Base-by-base conservation (phyloP, 2,329 filamentous ascomycete species). In the Diplodia intermedia region DNA sequence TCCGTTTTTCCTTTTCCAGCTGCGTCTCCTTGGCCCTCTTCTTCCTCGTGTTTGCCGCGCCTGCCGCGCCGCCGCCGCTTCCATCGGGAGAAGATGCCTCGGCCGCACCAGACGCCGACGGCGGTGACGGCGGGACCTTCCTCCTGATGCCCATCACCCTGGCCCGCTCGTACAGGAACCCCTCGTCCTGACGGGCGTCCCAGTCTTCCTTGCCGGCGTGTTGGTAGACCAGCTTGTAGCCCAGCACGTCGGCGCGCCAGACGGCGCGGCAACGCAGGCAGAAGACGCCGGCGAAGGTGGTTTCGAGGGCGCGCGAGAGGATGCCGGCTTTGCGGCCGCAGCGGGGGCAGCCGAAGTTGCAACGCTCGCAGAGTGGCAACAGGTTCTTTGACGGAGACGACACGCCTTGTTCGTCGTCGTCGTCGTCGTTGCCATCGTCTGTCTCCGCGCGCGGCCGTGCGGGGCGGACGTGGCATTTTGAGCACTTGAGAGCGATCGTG, bases 341-440 rank as follows among this genome's bases (percentile, higher is more conserved):
- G 0, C 81, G 74, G 60, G 82, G 79, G 70, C 82, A 83, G 0
- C 74, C 69, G 67, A 83, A 83, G 4, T 71, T 72, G 70, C 81
- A 83, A 20, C 75, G 74, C 69, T 82, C 81, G 68, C 82, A 83
- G 5, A 79, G 67, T 3, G 69, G 29, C 8, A 9, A 9, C 31
- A 33, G 31, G 20, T 47, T 62, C 14, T 38, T 12, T 12, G 36
- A 38, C 36, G 36, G 11, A 4, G 36, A 38, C 36, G 36, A 14
- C 12, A 18, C 54, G 33, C 23, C 33, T 20, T 20, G 33, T 40
- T 43, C 4, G 29, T 43, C 36, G 7, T 47, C 55, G 36, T 15
- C 20, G 1, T 3, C 40, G 4, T 57, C 38, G 15, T 23, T 20
- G 38, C 53, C 62, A 26, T 43, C 68, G 18, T 47, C 43, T 47